Base-by-base conservation (phyloP, 176 grass and related monocot genomes). In the Musa itinerans region DNA sequence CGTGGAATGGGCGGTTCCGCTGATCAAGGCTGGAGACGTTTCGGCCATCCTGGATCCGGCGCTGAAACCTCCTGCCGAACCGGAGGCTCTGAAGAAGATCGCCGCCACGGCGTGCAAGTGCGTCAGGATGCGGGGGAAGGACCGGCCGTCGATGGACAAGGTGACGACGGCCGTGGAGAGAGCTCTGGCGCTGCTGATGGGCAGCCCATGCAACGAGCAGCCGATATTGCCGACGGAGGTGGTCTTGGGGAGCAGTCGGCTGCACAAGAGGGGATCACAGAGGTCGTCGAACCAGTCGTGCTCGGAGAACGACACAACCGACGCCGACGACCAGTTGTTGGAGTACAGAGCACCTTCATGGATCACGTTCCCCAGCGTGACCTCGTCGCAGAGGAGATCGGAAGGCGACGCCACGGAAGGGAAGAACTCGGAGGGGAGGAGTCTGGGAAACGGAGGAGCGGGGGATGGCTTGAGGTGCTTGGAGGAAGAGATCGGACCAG, bases 341-440 rank as follows among this genome's bases (percentile, higher is more conserved):
- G 94, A 93, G 82, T 90, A 90, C 63, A 83, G 94, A 72, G 94
- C 94, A 13, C 94, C 94, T 63, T 93, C 90, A 25, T 98, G 94
- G 94, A 98, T 98, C 79, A 93, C 90, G 5, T 93, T 98, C 54
- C 94, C 94, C 55, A 98, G 94, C 3, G 88, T 98, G 58, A 93
- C 94, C 9, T 98, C 94, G 3, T 98, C 94, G 8, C 94, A 93
- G 59, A 90, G 94, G 86, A 89, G 94, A 61, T 98, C 94, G 1
- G 94, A 98, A 78, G 88, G 88, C 3, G 94, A 98, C 51, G 34
- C 34, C 34, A 85, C 88, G n/a, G 84, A 83, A 74, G 84, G 83
- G 73, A 92, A 82, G 68, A 89, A 92, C 64, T 85, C 81, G 43
- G 90, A 97, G 15, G 88, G 86, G 25, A 89, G 88, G 75, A 93